phyloP scores from a whole-genome alignment of 2,329 filamentous ascomycete genomes.

The Pezicula carpinea region DNA sequence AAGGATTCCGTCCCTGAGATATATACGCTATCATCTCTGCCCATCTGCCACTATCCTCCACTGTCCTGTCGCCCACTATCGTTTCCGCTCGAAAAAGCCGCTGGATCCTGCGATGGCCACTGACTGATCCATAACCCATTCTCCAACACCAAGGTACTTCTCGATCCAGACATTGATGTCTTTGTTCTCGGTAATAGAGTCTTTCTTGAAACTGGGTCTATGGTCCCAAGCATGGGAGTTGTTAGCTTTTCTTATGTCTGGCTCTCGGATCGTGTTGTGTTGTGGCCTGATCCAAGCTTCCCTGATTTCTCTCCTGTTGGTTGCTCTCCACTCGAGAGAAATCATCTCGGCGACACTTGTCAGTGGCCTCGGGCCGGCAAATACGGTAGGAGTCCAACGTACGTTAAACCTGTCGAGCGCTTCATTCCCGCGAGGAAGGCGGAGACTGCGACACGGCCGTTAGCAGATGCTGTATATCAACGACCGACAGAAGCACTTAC shows the following conservation, averaged over 20 bases:
- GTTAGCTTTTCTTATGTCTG: constrained; percentile 35
- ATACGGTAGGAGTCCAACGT: constrained; percentile 43
- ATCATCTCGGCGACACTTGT: not conserved
- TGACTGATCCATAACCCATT: constrained; percentile 98
- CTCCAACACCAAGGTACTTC: constrained; percentile 88
- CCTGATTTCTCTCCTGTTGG: not conserved
- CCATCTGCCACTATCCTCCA: not conserved
- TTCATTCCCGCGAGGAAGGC: constrained; percentile 96
- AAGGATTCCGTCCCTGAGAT: not conserved
- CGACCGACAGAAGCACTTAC: constrained; percentile 46
- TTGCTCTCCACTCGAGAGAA: not conserved
- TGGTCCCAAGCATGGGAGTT: constrained; percentile 34
- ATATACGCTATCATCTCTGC: not conserved
- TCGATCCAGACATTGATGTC: constrained; percentile 85
- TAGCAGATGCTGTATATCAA: constrained; percentile 11
- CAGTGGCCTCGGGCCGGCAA: not conserved
- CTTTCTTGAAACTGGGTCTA: constrained; percentile 79
- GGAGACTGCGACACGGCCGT: constrained; percentile 61
- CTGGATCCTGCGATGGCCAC: constrained; percentile 86
- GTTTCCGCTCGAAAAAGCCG: constrained; percentile 84
- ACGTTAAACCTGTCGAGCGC: constrained; percentile 96
- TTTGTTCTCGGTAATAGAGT: constrained; percentile 78
- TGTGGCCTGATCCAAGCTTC: not conserved
- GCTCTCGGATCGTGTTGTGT: constrained; percentile 21
- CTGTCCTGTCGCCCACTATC: constrained; percentile 41